Base-by-base conservation (phyloP, 176 grass and related monocot species). In the Avena atlantica region DNA sequence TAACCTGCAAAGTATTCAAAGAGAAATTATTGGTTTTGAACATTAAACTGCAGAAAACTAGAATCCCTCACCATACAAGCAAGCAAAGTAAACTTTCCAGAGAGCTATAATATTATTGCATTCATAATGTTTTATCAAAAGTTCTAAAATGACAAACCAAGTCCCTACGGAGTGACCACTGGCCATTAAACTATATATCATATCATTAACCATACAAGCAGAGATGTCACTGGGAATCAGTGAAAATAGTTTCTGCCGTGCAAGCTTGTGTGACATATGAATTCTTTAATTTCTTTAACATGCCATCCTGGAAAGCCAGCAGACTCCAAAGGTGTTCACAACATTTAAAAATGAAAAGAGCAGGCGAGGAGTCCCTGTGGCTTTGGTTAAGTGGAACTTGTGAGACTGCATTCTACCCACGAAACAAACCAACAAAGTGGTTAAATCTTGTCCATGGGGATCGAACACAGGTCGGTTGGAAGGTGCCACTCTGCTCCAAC, bases 1-100 rank as follows among this genome's bases (percentile, higher is more conserved):
- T 92, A 25, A 97, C 88, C 95, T 97, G 81, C 78, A 83, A 76
- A 87, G 6, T 3, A 12, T 76, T 81, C 50, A 51, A 74, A 59
- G 13, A 45, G 17, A 81, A 63, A 60, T 81, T 77, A 82, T 68
- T 86, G n/a, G 37, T 78, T 29, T 86, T 78, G 61, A 44, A 68
- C 62, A 78, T 25, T 73, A 24, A 10, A 67, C 17, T 58, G 15
- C 47, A 34, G 14, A 73, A 72, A 56, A 64, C n/a, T 17, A 78
- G 19, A 76, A 89, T 64, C 11, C 21, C 50, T 83, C 47, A 49
- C 12, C 16, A 65, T 24, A 76, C 68, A 86, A 48, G 10, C 31
- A 42, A 59, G 36, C 34, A 61, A 86, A 79, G 34, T 23, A 56
- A 48, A 4, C 11, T 45, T 47, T 66, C 6, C 6, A 72, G 2